A percentile compares a stretch with the other conserved stretches of the same genome.
Evolutionary conservation across 164 flowering plant species (phyloP).

Genomic region (Vitis vinifera): DNA sequence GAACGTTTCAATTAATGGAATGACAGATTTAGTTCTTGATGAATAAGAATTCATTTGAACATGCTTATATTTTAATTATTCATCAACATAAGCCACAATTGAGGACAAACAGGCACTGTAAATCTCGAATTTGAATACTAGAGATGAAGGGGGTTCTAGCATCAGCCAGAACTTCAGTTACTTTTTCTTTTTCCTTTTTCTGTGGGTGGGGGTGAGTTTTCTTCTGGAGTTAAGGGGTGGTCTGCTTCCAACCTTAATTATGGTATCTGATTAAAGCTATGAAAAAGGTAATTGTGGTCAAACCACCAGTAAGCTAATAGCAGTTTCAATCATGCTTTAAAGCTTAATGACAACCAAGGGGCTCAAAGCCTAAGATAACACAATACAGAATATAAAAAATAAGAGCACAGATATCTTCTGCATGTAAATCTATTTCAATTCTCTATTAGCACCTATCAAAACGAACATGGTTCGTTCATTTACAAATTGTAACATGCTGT

Average conservation of each 20-base stretch:
- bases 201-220: background rate
- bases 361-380: background rate
- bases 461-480: background rate
- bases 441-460: background rate
- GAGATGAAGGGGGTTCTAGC: background rate
- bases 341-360: background rate
- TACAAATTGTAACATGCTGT: background rate
- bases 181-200: background rate
- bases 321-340: background rate
- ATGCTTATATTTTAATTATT: background rate
- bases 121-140: background rate
- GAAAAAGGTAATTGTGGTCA: background rate
- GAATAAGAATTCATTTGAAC: background rate
- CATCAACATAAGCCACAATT: background rate
- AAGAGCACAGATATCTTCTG: background rate
- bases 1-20: too few species aligned
- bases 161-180: background rate
- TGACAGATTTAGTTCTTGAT: background rate
- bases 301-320: background rate
- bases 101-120: background rate
- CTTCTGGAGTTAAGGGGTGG: too few species aligned
- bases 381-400: background rate
- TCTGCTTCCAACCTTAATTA: too few species aligned
- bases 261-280: background rate
- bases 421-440: too few species aligned